Evolutionary conservation across 2,329 filamentous ascomycete genomes (phyloP).

Genomic region (Stagonosporopsis rhizophila): DNA sequence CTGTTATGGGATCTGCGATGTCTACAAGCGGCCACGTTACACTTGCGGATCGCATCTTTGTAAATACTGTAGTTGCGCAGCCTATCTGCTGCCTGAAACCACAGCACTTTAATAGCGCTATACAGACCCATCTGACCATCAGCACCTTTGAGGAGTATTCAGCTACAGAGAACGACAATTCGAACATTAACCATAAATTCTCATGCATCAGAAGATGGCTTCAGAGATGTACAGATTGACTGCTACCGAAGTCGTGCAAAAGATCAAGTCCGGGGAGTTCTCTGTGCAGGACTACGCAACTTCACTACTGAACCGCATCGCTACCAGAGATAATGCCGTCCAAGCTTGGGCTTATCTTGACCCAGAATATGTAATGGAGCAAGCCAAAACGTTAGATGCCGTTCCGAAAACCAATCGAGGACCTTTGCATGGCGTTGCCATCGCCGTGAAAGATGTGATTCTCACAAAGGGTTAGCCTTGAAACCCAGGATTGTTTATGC

Average conservation of each 20-base stretch:
- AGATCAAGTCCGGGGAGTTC: conserved; percentile 31
- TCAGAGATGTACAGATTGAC: conserved; percentile 21
- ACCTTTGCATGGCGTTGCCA: conserved; percentile 63
- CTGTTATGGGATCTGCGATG: neutral
- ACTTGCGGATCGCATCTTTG: neutral
- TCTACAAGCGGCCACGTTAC: neutral
- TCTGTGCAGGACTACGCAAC: conserved; percentile 41
- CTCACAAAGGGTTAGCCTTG: conserved; percentile 48
- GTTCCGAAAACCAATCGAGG: conserved; percentile 59
- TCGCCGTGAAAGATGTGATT: conserved; percentile 69
- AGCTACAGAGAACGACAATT: no score
- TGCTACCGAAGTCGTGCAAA: conserved; percentile 31
- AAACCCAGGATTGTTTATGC: neutral
- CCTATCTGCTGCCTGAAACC: no score
- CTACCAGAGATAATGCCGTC: conserved; percentile 31
- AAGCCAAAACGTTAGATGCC: conserved; percentile 60
- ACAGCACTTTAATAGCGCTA: no score
- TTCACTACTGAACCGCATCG: conserved; percentile 38
- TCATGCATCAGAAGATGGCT: neutral
- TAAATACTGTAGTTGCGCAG: neutral
- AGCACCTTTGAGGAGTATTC: no score
- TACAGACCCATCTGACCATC: no score
- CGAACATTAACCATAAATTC: no score
- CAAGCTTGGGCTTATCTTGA: conserved; percentile 45
- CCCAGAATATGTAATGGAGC: conserved; percentile 53